Percentiles rank a stretch among this genome's conserved stretches.
phyloP scores from a whole-genome alignment of 768 basidiomycete species.

The Collybia sordida region DNA sequence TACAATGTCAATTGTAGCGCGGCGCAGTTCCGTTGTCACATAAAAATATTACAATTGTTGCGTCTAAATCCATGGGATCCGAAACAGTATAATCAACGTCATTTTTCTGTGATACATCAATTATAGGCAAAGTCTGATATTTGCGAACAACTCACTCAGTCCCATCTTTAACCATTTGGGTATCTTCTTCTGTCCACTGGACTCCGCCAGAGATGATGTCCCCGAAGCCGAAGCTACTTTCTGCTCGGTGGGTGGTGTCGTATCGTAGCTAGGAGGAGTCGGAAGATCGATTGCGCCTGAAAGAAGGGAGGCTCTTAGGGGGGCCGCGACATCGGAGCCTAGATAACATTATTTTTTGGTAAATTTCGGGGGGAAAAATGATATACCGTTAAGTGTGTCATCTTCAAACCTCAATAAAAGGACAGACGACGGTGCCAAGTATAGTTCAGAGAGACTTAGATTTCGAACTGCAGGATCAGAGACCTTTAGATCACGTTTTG shows the following conservation, averaged over 20 bases:
- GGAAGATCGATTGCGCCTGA: constrained; percentile 69
- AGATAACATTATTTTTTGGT: background rate
- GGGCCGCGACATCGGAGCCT: constrained; percentile 63
- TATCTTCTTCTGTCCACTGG: constrained; percentile 50
- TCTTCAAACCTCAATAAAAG: constrained; percentile 77
- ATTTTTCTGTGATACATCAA: constrained; percentile 13
- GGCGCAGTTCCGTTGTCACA: no score
- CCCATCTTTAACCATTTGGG: constrained; percentile 82
- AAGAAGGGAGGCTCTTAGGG: constrained; percentile 57
- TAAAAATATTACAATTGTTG: no score
- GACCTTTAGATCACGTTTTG: constrained; percentile 79
- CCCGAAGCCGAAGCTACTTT: constrained; percentile 5
- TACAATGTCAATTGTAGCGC: no score
- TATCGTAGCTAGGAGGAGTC: constrained; percentile 38
- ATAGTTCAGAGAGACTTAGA: constrained; percentile 63
- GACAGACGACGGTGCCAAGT: constrained; percentile 78
- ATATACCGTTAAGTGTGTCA: constrained; percentile 65
- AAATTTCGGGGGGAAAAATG: constrained; percentile 2
- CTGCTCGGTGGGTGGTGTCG: constrained; percentile 4
- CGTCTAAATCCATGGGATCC: no score
- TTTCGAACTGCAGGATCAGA: constrained; percentile 75
- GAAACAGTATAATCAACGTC: background rate
- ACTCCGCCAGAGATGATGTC: constrained; percentile 1
- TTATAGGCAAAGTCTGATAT: background rate
- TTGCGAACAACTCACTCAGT: constrained; percentile 41